Conservation (phyloP, 257 asterid species). For the Solanum rostratum region DNA sequence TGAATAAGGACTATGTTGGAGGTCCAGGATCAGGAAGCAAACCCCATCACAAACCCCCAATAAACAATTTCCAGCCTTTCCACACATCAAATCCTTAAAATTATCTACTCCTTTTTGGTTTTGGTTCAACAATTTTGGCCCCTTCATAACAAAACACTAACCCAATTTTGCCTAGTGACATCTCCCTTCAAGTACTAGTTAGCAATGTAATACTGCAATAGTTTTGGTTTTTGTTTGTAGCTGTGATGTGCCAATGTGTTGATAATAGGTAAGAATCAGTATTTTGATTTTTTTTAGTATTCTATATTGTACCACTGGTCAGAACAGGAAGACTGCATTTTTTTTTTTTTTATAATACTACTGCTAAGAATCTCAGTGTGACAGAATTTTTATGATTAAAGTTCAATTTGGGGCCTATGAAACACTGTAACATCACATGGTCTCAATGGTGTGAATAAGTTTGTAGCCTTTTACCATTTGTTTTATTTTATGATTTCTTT, state of each 20-base stretch:
- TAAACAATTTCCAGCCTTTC: constrained; percentile 8
- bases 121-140: neutral
- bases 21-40: neutral
- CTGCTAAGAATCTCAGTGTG: neutral
- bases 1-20: constrained; percentile 6
- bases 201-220: neutral
- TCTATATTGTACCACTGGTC: neutral
- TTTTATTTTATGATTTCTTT: no score
- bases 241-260: neutral
- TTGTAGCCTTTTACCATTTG: neutral
- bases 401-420: neutral
- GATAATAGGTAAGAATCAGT: neutral
- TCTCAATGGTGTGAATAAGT: neutral
- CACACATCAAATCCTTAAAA: neutral
- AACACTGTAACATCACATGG: neutral
- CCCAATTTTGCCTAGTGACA: neutral
- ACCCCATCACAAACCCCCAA: neutral
- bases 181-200: neutral
- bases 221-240: neutral
- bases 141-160: neutral
- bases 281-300: neutral
- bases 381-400: neutral
- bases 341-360: neutral
- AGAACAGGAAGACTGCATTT: neutral
- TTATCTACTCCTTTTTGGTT: neutral